Conservation (phyloP, 2,329 filamentous ascomycete species). For the Fusarium fujikuroi region DNA sequence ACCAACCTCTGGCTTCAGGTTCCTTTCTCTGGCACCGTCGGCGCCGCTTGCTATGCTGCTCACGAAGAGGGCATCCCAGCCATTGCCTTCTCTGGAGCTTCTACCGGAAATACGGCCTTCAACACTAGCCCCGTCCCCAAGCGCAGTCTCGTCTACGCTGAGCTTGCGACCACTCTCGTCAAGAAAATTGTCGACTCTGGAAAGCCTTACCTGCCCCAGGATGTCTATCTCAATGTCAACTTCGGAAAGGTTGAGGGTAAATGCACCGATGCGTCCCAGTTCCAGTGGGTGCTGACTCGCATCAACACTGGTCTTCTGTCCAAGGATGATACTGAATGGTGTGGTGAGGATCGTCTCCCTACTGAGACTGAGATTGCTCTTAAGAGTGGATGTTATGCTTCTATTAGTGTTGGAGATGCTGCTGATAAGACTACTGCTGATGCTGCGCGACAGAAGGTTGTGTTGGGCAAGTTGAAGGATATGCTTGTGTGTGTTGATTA, state of each 20-base stretch:
- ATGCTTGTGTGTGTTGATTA: conserved; percentile 46
- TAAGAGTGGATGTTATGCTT: conserved; percentile 66
- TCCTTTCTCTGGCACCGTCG: conserved; percentile 74
- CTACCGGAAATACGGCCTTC: conserved; percentile 63
- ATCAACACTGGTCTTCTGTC: conserved; percentile 67
- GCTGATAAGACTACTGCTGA: conserved; percentile 66
- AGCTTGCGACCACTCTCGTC: conserved; percentile 69
- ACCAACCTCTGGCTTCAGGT: conserved; percentile 66
- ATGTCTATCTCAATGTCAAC: conserved; percentile 76
- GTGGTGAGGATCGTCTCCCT: conserved; percentile 65
- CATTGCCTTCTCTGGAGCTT: conserved; percentile 73
- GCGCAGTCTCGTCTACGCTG: conserved; percentile 70
- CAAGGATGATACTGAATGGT: conserved; percentile 66
- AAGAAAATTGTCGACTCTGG: conserved; percentile 64
- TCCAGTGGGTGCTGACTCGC: conserved; percentile 72
- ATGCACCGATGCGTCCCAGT: conserved; percentile 64
- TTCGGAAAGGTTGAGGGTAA: conserved; percentile 64
- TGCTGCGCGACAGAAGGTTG: conserved; percentile 45
- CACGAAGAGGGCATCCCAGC: conserved; percentile 66
- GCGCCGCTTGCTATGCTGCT: conserved; percentile 69
- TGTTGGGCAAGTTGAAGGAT: conserved; percentile 48
- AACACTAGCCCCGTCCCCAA: conserved; percentile 62
- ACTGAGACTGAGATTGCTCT: conserved; percentile 65
- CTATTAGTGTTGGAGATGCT: conserved; percentile 71
- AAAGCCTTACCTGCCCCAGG: conserved; percentile 69